Percentiles rank a stretch among this genome's conserved stretches.
Evolutionary conservation across 768 basidiomycete genomes (phyloP).

Genomic region (Brasilioporus rufonigricans): DNA sequence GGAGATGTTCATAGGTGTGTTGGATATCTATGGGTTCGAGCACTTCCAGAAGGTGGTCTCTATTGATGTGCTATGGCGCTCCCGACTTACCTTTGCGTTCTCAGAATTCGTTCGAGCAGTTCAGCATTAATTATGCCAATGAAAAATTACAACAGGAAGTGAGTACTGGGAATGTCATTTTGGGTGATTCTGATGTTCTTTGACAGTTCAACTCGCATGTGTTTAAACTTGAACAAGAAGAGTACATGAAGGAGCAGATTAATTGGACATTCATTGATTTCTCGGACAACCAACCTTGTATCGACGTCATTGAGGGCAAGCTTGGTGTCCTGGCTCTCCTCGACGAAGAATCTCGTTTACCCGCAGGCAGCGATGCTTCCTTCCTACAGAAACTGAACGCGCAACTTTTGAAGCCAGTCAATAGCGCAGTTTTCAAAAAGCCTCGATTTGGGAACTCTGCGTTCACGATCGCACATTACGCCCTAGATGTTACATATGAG

Average conservation of each 20-base stretch:
- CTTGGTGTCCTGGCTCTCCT: constrained; percentile 92
- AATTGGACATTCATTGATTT: constrained; percentile 99
- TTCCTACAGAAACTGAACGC: constrained; percentile 90
- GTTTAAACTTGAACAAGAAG: constrained; percentile 98
- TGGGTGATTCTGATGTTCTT: constrained; percentile 11
- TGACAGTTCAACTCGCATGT: constrained; percentile 96
- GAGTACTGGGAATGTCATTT: constrained; percentile 12
- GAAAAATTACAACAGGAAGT: constrained; percentile 98
- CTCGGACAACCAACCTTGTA: constrained; percentile 98
- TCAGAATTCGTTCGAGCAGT: constrained; percentile 92
- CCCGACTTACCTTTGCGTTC: constrained; percentile 4
- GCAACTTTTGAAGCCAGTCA: constrained; percentile 82
- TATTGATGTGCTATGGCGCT: neutral
- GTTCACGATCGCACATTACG: constrained; percentile 98
- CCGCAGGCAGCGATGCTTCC: constrained; percentile 87
- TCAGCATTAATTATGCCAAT: constrained; percentile 99
- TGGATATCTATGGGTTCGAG: constrained; percentile 98
- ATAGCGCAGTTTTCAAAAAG: constrained; percentile 93
- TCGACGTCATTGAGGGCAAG: constrained; percentile 97
- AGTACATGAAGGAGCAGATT: constrained; percentile 97
- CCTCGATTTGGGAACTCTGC: constrained; percentile 97
- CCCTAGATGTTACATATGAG: constrained; percentile 97
- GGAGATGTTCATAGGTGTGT: constrained; percentile 98
- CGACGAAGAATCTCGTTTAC: constrained; percentile 97
- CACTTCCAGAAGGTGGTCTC: constrained; percentile 85